Percentiles rank a stretch among this genome's conserved stretches.
phyloP scores from a whole-genome alignment of 441 rosid species.

The Euphorbia schlechtendalii region DNA sequence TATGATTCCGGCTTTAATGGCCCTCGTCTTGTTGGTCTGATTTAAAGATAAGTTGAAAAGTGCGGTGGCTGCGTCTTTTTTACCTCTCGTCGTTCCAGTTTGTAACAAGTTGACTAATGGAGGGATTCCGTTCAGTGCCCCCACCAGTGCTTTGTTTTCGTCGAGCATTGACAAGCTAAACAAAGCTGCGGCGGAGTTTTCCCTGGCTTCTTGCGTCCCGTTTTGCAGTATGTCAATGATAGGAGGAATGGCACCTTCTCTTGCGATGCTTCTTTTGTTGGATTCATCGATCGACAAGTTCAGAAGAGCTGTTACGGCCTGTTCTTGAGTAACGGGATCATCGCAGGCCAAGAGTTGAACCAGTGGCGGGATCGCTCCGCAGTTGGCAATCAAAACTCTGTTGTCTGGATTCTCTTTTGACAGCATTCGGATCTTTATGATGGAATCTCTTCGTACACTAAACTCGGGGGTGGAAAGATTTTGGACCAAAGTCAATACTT shows the following conservation, averaged over 20 bases:
- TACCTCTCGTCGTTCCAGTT: conserved; percentile 46
- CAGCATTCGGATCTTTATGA: conserved; percentile 47
- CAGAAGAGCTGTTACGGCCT: conserved; percentile 54
- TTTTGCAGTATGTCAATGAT: conserved; percentile 40
- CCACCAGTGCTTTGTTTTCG: conserved; percentile 51
- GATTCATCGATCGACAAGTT: conserved; percentile 53
- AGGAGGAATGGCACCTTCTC: conserved; percentile 50
- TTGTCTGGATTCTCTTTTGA: conserved; percentile 52
- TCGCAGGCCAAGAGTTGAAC: conserved; percentile 41
- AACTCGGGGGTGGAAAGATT: conserved; percentile 45
- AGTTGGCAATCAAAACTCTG: conserved; percentile 43
- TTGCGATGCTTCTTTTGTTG: conserved; percentile 48
- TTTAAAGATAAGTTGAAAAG: conserved; percentile 48
- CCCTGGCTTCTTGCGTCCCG: conserved; percentile 46
- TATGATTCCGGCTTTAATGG: conserved; percentile 45
- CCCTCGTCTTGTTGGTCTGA: conserved; percentile 45
- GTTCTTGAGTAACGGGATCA: conserved; percentile 45
- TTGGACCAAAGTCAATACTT: conserved; percentile 36
- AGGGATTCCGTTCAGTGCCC: conserved; percentile 41
- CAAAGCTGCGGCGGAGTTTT: conserved; percentile 63
- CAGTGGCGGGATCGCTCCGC: conserved; percentile 42
- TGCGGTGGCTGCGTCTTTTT: conserved; percentile 62
- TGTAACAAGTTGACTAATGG: conserved; percentile 43
- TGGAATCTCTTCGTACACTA: conserved; percentile 43
- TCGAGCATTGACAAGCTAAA: conserved; percentile 53